phyloP scores from a whole-genome alignment of 305 asterid species.

The Stenogyne calaminthoides region DNA sequence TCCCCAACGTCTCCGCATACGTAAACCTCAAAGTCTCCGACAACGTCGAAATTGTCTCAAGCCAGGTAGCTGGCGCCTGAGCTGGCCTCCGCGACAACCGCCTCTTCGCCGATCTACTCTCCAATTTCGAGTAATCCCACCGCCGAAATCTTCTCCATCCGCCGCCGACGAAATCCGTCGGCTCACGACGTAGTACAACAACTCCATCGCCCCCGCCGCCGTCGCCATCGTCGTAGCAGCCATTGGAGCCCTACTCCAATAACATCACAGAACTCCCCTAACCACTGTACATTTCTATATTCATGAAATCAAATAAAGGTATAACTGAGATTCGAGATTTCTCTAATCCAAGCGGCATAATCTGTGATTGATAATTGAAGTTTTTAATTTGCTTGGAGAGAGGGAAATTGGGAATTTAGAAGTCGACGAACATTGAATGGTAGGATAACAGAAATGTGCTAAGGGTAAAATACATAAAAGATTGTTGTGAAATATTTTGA shows the following conservation, averaged over 20 bases:
- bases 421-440: too few species aligned
- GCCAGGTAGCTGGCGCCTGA: slow-evolving; percentile 94
- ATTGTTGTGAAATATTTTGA: too few species aligned
- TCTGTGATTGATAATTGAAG: slow-evolving; percentile 14
- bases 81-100: slow-evolving; percentile 77
- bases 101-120: slow-evolving; percentile 59
- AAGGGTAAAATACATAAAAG: too few species aligned
- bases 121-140: slow-evolving; percentile 56
- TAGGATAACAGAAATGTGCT: too few species aligned
- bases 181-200: slow-evolving; percentile 70
- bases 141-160: slow-evolving; percentile 44
- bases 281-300: slow-evolving; percentile 23
- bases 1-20: slow-evolving; percentile 84
- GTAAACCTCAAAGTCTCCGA: slow-evolving; percentile 87
- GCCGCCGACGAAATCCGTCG: slow-evolving; percentile 49
- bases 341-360: not conserved
- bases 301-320: slow-evolving; percentile 15
- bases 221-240: slow-evolving; percentile 88
- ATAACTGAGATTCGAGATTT: slow-evolving; percentile 17
- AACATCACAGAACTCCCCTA: slow-evolving; percentile 18
- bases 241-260: slow-evolving; percentile 47
- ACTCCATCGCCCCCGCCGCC: slow-evolving; percentile 77
- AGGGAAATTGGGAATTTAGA: too few species aligned
- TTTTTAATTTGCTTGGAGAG: slow-evolving; percentile 3
- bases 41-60: slow-evolving; percentile 75